These are phyloP conservation scores for Nannochloris sp. DNA, from an alignment of 139 green algal genomes.

Conservation along the genomic window DNA sequence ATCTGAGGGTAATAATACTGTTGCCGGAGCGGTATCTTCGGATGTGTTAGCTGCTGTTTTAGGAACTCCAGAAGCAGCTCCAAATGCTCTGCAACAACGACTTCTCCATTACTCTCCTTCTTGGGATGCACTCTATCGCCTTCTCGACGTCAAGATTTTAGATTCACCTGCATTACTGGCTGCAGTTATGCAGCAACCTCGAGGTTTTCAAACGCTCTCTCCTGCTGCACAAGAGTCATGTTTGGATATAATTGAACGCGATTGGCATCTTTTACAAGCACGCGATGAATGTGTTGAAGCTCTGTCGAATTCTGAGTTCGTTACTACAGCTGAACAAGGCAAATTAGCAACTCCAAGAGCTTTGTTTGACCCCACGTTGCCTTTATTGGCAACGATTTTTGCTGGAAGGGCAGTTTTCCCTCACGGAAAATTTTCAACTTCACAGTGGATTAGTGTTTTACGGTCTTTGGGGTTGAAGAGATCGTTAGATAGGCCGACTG, in stretches of 20 bases:
- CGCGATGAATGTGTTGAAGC: background rate
- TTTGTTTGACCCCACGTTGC: constrained; percentile 33
- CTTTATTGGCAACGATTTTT: constrained; percentile 48
- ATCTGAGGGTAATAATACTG: constrained; percentile 4
- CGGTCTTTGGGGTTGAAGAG: background rate
- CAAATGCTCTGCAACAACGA: background rate
- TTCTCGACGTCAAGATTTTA: background rate
- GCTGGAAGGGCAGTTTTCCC: constrained; percentile 39
- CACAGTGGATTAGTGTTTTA: constrained; percentile 28
- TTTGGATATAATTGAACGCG: background rate
- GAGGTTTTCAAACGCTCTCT: background rate
- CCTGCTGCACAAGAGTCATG: background rate
- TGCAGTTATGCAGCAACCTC: background rate
- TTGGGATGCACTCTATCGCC: background rate
- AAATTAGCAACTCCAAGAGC: background rate
- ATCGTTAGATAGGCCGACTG: background rate
- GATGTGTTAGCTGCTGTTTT: background rate
- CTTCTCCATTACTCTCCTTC: background rate
- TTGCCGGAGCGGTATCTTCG: too few relatives aligned
- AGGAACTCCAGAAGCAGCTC: background rate
- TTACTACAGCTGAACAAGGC: background rate
- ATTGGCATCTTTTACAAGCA: background rate
- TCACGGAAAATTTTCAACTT: constrained; percentile 28
- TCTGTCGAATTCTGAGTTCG: background rate
- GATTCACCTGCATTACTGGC: background rate